Evolutionary conservation across 352 stramenopile species (phyloP), one percentile per base, ranked within the genome.

Genomic region (Thalassiosira mediterranea): DNA sequence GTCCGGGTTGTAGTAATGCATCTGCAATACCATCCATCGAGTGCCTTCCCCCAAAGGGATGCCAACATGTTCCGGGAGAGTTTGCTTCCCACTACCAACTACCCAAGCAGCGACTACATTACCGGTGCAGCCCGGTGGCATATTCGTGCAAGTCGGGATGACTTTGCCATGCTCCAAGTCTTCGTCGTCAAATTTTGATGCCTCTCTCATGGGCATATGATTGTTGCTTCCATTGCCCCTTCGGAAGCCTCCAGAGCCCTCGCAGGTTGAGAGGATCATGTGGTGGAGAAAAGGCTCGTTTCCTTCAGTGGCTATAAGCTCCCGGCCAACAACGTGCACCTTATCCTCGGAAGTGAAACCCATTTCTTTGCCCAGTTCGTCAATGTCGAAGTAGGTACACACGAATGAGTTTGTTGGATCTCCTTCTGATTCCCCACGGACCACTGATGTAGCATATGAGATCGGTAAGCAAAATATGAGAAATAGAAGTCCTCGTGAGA

Each of bases 1-100:
- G 11, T 26, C 23, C 15, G 60, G 60, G 46, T 69, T 69, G 29
- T 59, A 69, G 28, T 69, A 69, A 47, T 69, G 60, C 26, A 60
- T 59, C 31, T 69, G 60, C 2, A 69, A 8, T 2, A 69, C 42
- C 15, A 69, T 10, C n/a, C 47, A 69, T 2, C 60, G 44, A 13
- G 15, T 2, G 2, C 23, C 26, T 10, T 46, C 60, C 28, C 46
- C 60, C 42, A 69, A 26, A 15, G 60, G 47, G 25, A 69, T 28
- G 7, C 60, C 60, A 21, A 69, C 60, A 21, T 60, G 23, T 29
- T 58, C 42, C 31, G 60, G 60, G 4, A 69, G 49, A 8, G 29
- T 17, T 32, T 15, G 8, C 37, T 26, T 29, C 38, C 15, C 29
- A 69, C 3, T 19, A 47, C 60, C 60, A 1, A 69, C 60, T 11